Base-by-base conservation (phyloP, 257 asterid species). In the Ligustrum vulgare region DNA sequence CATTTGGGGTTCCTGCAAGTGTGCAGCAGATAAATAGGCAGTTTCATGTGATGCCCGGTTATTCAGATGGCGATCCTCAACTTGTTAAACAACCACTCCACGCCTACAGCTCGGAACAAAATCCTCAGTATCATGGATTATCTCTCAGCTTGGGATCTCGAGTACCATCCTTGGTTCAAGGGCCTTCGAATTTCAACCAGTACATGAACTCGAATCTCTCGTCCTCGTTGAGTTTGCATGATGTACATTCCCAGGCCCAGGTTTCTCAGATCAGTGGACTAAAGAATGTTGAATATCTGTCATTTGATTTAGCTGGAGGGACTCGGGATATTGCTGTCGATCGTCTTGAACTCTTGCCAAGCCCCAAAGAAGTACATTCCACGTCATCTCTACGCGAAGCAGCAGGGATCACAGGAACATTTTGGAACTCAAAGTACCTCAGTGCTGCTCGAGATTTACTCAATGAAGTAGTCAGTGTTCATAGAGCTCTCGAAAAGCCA, bases 131-230 rank as follows among this genome's bases (percentile, higher is more conserved):
- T 74, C 89, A 91, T 56, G 94, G 90, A 49, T 77, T 92, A 33
- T 90, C 91, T 70, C 93, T 92, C 71, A 90, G 88, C 79, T 81
- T 92, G 80, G 96, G 94, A 9, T 86, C 86, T 69, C 89, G 82
- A 75, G 86, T 82, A 64, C 82, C 78, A 8, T 78, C 83, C 2
- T 72, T 85, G 5, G 70, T 76, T 65, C 89, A 82, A 25, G 36
- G 80, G 74, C 80, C 87, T 31, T 85, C 89, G 2, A 85, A 77
- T 81, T 84, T 86, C 66, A 82, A 82, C 71, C 87, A 81, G 63
- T 86, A 84, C 68, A 37, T 84, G 6, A 77, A 69, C 77, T 80
- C 90, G 0, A 80, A 84, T 36, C 67, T 81, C 28, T 78, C 85
- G 67, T 77, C 92, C 5, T 67, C 84, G 6, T 75, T 86, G 71